A percentile compares a stretch with the other conserved stretches of the same genome.
These are phyloP conservation scores for Kalmusia sp. DNA, from an alignment of 2,329 filamentous ascomycete species.

Conservation along the genomic window DNA sequence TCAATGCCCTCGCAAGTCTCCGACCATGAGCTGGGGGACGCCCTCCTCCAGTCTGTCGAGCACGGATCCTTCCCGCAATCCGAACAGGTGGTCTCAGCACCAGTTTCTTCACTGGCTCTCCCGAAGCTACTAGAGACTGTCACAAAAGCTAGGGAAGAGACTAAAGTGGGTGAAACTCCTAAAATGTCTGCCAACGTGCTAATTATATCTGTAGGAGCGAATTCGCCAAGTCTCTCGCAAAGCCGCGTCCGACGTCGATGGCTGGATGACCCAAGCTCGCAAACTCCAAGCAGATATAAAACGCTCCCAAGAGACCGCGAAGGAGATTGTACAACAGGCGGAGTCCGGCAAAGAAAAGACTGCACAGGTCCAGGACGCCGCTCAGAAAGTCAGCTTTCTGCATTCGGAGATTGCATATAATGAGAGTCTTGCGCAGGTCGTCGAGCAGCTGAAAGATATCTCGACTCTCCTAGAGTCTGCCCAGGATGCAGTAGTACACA, in stretches of 20 bases:
- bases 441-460: constrained; percentile 61
- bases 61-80: constrained; percentile 63
- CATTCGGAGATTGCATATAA: constrained; percentile 68
- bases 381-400: constrained; percentile 62
- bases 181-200: neutral
- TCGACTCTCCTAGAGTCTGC: constrained; percentile 56
- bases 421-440: constrained; percentile 56
- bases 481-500: constrained; percentile 53
- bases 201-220: constrained; percentile 57
- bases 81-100: constrained; percentile 61
- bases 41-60: constrained; percentile 69
- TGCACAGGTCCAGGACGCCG: constrained; percentile 67
- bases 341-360: constrained; percentile 71
- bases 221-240: constrained; percentile 79
- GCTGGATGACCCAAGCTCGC: constrained; percentile 86
- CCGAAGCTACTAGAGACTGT: constrained; percentile 60
- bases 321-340: constrained; percentile 79
- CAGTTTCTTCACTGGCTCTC: constrained; percentile 58
- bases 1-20: constrained; percentile 39
- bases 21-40: constrained; percentile 58
- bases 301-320: constrained; percentile 77
- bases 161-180: constrained; percentile 54
- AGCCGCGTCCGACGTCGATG: constrained; percentile 78
- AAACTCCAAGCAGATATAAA: constrained; percentile 86
- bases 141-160: constrained; percentile 58